Evolutionary conservation across 2,329 filamentous ascomycete genomes (phyloP).

Genomic region (Colletotrichum tropicale): DNA sequence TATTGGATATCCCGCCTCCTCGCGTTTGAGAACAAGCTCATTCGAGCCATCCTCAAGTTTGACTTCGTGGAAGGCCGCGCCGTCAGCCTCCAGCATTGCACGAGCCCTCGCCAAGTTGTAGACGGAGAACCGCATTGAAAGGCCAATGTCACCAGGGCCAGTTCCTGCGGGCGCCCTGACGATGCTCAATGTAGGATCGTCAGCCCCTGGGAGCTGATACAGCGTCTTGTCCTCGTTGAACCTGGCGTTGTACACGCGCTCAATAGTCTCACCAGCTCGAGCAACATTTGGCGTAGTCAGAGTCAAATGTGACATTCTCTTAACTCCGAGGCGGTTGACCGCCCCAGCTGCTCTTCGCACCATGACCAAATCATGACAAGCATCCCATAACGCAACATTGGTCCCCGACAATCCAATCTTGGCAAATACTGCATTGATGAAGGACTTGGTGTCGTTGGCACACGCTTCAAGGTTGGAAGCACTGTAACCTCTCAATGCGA

Average conservation of each 20-base stretch:
- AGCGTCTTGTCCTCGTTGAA: not conserved
- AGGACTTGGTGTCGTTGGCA: not conserved
- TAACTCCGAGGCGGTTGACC: not conserved
- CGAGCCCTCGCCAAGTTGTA: not conserved
- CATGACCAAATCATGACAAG: not conserved
- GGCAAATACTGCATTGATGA: not conserved
- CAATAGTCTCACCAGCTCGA: not conserved
- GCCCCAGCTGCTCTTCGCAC: not conserved
- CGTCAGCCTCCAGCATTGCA: not conserved
- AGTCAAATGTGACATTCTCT: not conserved
- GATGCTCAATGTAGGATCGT: not conserved
- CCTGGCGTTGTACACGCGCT: not conserved
- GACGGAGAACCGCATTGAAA: not conserved
- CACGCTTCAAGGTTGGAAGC: not conserved
- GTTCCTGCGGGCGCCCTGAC: too few relatives aligned
- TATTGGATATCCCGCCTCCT: not conserved
- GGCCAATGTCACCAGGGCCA: not conserved
- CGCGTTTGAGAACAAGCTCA: not conserved
- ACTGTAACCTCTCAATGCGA: not conserved
- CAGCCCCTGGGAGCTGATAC: not conserved
- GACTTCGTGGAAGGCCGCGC: not conserved
- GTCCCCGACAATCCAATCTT: not conserved
- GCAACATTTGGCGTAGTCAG: not conserved
- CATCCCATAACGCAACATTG: not conserved
- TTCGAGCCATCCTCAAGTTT: not conserved